Percentiles rank a stretch among this genome's conserved stretches.
phyloP scores from a whole-genome alignment of 345 rosid species.

The Rubroshorea leprosula region DNA sequence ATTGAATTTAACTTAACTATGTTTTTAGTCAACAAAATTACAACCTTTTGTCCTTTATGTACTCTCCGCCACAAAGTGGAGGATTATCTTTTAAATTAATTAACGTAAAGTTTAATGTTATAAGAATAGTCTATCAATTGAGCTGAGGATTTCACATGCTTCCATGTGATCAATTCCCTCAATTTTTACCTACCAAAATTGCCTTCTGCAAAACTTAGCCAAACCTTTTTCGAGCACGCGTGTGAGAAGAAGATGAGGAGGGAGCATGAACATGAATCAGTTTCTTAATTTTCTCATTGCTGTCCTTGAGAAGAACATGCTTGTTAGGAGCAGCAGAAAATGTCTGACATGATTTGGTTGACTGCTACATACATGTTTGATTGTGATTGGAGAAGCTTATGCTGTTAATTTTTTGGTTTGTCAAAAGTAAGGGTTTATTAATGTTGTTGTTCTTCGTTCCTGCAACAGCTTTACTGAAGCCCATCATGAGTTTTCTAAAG shows the following conservation, averaged over 20 bases:
- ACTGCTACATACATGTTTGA: too few species aligned
- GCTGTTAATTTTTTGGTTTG: neutral
- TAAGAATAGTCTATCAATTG: neutral
- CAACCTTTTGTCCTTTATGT: neutral
- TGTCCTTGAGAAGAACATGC: too few species aligned
- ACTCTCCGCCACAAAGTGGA: neutral
- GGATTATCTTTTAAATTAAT: neutral
- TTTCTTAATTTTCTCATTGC: too few species aligned
- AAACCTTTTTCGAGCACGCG: neutral
- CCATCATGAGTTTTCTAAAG: neutral
- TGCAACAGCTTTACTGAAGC: neutral
- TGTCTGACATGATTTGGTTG: conserved; percentile 2
- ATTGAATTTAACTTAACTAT: neutral
- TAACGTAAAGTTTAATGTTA: neutral
- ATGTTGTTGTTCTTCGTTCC: neutral
- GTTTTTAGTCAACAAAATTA: neutral
- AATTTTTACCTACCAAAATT: neutral
- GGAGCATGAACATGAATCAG: neutral
- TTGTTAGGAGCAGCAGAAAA: neutral
- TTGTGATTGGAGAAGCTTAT: neutral
- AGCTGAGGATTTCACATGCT: neutral
- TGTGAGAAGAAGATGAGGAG: too few species aligned
- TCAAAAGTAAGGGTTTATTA: neutral
- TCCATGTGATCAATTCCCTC: neutral
- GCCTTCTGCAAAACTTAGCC: neutral